Conservation (phyloP, 225 moss, liverwort and hornwort species). For the Marchantia polymorpha region DNA sequence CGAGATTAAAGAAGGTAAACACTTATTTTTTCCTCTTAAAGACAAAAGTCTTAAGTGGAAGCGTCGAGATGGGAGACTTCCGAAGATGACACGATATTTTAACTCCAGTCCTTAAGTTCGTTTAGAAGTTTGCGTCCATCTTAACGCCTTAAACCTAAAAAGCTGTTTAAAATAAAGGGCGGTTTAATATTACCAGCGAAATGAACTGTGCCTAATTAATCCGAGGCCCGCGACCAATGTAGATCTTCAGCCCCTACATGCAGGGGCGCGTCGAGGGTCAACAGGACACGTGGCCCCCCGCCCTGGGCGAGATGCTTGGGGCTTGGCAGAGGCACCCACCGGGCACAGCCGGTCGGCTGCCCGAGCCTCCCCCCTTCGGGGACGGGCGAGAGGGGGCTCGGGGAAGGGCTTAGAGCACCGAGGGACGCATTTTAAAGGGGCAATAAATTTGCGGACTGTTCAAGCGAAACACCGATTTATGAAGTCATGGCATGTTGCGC, state of each 20-base stretch:
- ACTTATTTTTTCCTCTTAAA: neutral
- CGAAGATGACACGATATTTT: neutral
- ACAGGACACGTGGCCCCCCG: neutral
- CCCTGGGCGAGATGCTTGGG: neutral
- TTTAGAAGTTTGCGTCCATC: neutral
- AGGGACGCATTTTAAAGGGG: conserved; percentile 7
- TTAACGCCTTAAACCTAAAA: neutral
- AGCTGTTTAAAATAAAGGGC: neutral
- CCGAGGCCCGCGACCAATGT: neutral
- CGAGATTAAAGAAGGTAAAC: neutral
- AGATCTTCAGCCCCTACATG: neutral
- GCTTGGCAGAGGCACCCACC: neutral
- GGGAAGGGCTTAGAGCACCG: neutral
- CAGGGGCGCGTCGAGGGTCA: neutral
- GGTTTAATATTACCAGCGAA: neutral
- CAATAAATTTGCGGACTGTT: conserved; percentile 8
- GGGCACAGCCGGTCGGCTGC: neutral
- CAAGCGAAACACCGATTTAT: conserved; percentile 4
- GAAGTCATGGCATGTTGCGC: conserved; percentile 11
- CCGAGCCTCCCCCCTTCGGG: too few relatives aligned
- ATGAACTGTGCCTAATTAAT: neutral
- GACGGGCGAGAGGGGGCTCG: neutral
- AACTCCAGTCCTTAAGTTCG: neutral
- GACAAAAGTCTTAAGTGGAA: neutral
- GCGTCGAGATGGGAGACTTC: neutral